These are phyloP conservation scores for Pezicula carpinea DNA, from an alignment of 2,329 filamentous ascomycete genomes.

Conservation along the genomic window DNA sequence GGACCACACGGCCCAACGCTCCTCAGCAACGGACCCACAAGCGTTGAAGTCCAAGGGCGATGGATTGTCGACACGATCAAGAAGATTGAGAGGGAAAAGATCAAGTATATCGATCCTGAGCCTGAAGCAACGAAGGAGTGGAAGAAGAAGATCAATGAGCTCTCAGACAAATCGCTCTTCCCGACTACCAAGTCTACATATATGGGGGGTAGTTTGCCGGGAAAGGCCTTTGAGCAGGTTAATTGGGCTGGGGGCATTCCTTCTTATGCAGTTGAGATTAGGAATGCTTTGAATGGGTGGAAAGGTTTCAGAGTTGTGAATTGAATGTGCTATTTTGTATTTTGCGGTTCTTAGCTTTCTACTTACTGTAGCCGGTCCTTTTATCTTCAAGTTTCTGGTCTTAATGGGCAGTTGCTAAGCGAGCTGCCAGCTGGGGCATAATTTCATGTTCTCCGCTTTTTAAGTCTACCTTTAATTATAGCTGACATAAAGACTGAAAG, in stretches of 20 bases:
- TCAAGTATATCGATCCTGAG: slow-evolving; percentile 48
- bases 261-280: slow-evolving; percentile 9
- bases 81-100: slow-evolving; percentile 39
- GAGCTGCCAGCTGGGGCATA: too few species aligned
- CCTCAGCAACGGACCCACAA: slow-evolving; percentile 50
- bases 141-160: slow-evolving; percentile 43
- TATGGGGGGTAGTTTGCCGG: slow-evolving; percentile 51
- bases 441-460: too few species aligned
- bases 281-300: slow-evolving; percentile 31
- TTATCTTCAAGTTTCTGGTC: too few species aligned
- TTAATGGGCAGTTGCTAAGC: too few species aligned
- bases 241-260: slow-evolving; percentile 36
- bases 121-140: slow-evolving; percentile 40
- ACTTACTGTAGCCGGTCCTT: too few species aligned
- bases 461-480: too few species aligned
- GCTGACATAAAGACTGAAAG: too few species aligned
- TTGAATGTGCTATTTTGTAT: neutral
- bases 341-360: too few species aligned
- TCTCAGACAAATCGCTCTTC: slow-evolving; percentile 43
- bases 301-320: slow-evolving; percentile 27
- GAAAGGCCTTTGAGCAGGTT: slow-evolving; percentile 47
- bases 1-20: slow-evolving; percentile 41
- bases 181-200: slow-evolving; percentile 47
- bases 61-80: slow-evolving; percentile 49
- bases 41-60: slow-evolving; percentile 49